phyloP scores from a whole-genome alignment of 257 asterid species.

The Przewalskia tangutica region DNA sequence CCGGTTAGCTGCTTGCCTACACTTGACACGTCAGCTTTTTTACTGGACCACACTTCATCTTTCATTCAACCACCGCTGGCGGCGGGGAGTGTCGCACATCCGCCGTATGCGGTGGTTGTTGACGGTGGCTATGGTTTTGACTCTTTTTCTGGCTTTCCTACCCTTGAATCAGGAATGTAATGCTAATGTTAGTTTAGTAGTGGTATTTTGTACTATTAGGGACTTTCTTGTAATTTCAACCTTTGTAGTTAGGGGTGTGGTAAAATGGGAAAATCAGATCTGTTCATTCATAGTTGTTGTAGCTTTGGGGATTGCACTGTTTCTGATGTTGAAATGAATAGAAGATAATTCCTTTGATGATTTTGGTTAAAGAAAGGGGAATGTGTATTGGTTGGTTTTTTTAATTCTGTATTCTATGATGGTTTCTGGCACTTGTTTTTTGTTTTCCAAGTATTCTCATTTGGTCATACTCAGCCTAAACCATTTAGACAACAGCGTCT shows the following conservation, averaged over 20 bases:
- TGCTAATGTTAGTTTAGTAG: neutral
- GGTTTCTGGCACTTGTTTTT: no score
- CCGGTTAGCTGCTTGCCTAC: conserved; percentile 28
- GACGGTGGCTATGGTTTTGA: conserved; percentile 36
- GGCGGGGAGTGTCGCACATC: neutral
- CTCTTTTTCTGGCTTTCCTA: conserved; percentile 60
- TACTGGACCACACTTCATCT: conserved; percentile 26
- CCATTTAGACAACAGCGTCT: no score
- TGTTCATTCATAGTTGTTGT: neutral
- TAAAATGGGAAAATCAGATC: conserved; percentile 23
- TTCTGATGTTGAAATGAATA: neutral
- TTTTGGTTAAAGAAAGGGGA: neutral
- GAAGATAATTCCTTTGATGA: neutral
- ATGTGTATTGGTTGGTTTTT: neutral
- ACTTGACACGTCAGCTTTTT: conserved; percentile 49
- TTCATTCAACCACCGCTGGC: neutral
- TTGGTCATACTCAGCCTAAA: no score
- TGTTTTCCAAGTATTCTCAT: no score
- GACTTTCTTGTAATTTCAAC: neutral
- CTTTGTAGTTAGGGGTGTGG: conserved; percentile 18
- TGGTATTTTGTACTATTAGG: neutral
- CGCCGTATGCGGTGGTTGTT: neutral
- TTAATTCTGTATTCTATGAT: neutral
- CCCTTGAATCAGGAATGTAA: conserved; percentile 71
- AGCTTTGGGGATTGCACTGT: neutral